A percentile compares a stretch with the other conserved stretches of the same genome.
Evolutionary conservation across 139 green algal species (phyloP).

Genomic region (Chlamydomonas urium): DNA sequence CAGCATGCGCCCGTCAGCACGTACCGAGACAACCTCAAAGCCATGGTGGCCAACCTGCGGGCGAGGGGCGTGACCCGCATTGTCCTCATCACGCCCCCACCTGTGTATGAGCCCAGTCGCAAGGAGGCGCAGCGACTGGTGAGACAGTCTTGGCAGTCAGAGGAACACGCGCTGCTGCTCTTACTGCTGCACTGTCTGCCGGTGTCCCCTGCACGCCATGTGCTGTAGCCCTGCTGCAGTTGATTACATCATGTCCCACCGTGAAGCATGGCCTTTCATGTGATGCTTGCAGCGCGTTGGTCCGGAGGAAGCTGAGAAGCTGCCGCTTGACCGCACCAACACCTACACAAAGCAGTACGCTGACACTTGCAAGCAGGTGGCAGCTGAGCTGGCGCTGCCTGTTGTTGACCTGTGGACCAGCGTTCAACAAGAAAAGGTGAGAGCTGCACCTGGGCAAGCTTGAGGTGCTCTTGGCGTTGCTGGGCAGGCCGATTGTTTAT

Average conservation of each 20-base stretch:
- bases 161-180: neutral
- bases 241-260: neutral
- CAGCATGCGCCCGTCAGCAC: conserved; percentile 86
- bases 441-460: too few species aligned
- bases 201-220: neutral
- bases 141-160: neutral
- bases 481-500: too few species aligned
- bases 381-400: too few species aligned
- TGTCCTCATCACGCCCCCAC: conserved; percentile 72
- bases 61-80: conserved; percentile 32
- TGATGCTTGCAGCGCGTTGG: neutral
- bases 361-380: too few species aligned
- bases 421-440: too few species aligned
- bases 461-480: too few species aligned
- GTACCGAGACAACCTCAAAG: conserved; percentile 58
- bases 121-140: conserved; percentile 19
- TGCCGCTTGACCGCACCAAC: too few species aligned
- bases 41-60: conserved; percentile 48
- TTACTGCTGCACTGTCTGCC: neutral
- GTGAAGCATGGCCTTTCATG: too few species aligned
- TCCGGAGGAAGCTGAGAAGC: neutral
- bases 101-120: conserved; percentile 58
- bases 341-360: too few species aligned
- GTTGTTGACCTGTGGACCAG: too few species aligned
- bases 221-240: neutral